Evolutionary conservation across 768 basidiomycete species (phyloP).

Genomic region (Auriscalpium microsporum): DNA sequence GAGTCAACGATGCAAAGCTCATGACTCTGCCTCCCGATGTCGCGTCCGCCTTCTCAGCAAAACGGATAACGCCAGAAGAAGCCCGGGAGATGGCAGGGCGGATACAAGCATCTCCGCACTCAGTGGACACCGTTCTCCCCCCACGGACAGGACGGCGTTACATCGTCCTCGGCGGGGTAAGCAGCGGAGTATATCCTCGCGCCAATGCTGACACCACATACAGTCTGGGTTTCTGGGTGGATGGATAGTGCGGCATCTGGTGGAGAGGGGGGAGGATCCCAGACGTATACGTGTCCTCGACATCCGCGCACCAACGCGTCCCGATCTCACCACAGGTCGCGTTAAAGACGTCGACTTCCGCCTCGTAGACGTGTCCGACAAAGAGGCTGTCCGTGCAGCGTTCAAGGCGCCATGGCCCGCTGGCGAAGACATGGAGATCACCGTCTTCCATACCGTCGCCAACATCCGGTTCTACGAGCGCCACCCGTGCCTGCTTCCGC

Average conservation of each 20-base stretch:
- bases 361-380: conserved; percentile 50
- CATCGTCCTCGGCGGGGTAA: conserved; percentile 68
- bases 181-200: conserved; percentile 16
- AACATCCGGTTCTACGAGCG: conserved; percentile 76
- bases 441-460: conserved; percentile 71
- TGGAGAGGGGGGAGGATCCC: conserved; percentile 66
- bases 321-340: conserved; percentile 46
- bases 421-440: conserved; percentile 33
- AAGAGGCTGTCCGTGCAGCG: conserved; percentile 44
- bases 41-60: conserved; percentile 41
- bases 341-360: conserved; percentile 47
- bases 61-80: conserved; percentile 38
- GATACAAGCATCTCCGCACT: conserved; percentile 28
- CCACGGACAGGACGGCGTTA: conserved; percentile 67
- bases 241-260: conserved; percentile 64
- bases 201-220: not conserved
- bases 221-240: conserved; percentile 72
- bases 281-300: conserved; percentile 58
- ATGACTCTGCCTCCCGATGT: conserved; percentile 36
- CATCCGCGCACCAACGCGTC: conserved; percentile 49
- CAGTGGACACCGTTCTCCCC: conserved; percentile 41
- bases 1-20: conserved; percentile 48
- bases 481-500: conserved; percentile 36
- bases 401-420: conserved; percentile 59
- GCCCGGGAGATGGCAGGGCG: conserved; percentile 30